Percentiles rank a stretch among this genome's conserved stretches.
phyloP scores from a whole-genome alignment of 2,329 filamentous ascomycete species.

The Didymella sp. region DNA sequence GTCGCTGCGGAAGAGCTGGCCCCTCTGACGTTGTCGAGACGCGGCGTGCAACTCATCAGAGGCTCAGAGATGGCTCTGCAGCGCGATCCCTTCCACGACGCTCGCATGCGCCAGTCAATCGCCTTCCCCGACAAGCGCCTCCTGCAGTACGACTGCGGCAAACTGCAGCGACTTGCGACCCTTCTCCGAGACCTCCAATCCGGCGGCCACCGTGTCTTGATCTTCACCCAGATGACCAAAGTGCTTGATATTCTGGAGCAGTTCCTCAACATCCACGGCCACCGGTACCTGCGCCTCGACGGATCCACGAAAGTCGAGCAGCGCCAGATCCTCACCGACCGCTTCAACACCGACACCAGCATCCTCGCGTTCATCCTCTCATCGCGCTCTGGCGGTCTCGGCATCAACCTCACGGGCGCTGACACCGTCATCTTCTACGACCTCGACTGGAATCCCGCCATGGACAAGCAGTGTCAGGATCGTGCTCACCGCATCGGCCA shows the following conservation, averaged over 20 bases:
- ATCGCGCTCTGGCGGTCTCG: conserved; percentile 89
- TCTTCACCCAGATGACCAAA: conserved; percentile 99
- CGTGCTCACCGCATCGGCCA: conserved; percentile 96
- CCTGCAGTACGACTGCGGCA: conserved; percentile 97
- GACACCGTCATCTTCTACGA: conserved; percentile 99
- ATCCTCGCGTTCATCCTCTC: conserved; percentile 97
- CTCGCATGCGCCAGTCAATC: conserved; percentile 89
- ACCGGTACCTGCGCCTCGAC: conserved; percentile 95
- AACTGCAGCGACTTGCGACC: conserved; percentile 87
- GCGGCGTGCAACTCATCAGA: conserved; percentile 64
- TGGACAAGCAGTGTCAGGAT: conserved; percentile 99
- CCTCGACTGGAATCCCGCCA: conserved; percentile 98
- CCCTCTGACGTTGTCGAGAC: conserved; percentile 66
- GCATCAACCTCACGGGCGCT: conserved; percentile 95
- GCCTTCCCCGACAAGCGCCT: conserved; percentile 96
- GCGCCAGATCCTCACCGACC: conserved; percentile 90
- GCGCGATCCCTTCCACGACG: conserved; percentile 88
- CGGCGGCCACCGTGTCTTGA: conserved; percentile 89
- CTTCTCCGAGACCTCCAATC: conserved; percentile 86
- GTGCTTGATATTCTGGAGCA: conserved; percentile 97
- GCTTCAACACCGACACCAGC: conserved; percentile 92
- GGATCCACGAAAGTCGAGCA: conserved; percentile 97
- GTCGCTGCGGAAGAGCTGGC: conserved; percentile 82
- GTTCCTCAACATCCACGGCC: conserved; percentile 96
- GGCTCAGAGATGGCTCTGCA: conserved; percentile 62